Evolutionary conservation across 164 flowering plant species (phyloP), one percentile per base, ranked within the genome.

Genomic region (Nelumbo lutea): DNA sequence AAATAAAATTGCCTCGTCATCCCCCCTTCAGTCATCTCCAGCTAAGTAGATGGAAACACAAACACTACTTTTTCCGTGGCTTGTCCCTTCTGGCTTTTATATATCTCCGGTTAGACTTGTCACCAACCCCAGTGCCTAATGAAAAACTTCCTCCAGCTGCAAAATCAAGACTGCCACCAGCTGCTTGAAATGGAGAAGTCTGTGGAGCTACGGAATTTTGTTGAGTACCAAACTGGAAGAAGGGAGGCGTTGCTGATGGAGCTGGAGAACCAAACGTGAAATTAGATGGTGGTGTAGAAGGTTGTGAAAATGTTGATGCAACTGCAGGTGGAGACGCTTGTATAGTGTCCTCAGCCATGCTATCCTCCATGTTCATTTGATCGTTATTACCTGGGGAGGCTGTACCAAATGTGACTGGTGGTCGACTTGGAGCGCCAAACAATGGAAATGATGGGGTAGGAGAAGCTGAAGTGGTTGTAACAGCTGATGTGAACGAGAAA

Each of bases 291-390:
- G 86, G 63, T 13, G 84, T 41, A 59, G 64, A 65, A 1, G 83
- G 67, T 14, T 78, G 77, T 72, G 83, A 88, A 48, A 27, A 27
- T 27, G 88, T 86, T 78, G 87, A 89, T 11, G 62, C 70, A 57
- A 51, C 76, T 15, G 77, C 41, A 0, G 89, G 79, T 2, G 76
- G 53, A 3, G 87, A 50, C 47, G 91, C 75, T 48, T 86, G 94
- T 64, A 83, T 69, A 1, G 88, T 76, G 76, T 95, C 98, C 81
- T 95, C 98, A 0, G 93, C 96, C 97, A 95, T 95, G 77, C 87
- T 87, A 70, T 95, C 97, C 71, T 91, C 97, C 83, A 83, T 83
- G 69, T 64, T 88, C 90, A 88, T 89, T 78, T 89, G 96, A 73
- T 89, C 88, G 27, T 27, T 27, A 73, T 81, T 90, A 55, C 65